phyloP scores from a whole-genome alignment of 2,329 filamentous ascomycete genomes.

The Fusarium duplospermum region DNA sequence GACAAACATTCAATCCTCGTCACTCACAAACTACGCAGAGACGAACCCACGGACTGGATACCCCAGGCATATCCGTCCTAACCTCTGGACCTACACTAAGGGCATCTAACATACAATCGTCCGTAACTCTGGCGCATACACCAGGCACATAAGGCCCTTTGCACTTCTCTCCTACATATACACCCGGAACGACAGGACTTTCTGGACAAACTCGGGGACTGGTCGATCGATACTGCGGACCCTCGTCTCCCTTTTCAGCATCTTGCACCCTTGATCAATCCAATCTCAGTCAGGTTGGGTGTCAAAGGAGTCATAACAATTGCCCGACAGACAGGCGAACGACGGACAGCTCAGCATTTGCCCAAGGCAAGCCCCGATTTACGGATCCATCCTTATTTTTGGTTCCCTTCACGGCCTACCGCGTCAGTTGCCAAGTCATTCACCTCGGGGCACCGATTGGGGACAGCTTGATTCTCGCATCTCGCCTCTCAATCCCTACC shows the following conservation, averaged over 20 bases:
- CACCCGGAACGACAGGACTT: constrained; percentile 15
- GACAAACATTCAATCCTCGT: not conserved
- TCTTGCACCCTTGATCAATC: constrained; percentile 19
- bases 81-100: constrained; percentile 5
- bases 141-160: constrained; percentile 11
- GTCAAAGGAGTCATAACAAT: constrained; percentile 25
- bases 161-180: constrained; percentile 12
- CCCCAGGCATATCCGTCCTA: constrained; percentile 2
- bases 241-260: constrained; percentile 12
- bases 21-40: constrained; percentile 1
- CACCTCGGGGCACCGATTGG: constrained; percentile 27
- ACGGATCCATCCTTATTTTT: constrained; percentile 19
- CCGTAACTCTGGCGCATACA: constrained; percentile 4
- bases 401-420: constrained; percentile 16
- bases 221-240: constrained; percentile 22
- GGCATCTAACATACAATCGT: constrained; percentile 17
- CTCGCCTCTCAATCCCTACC: constrained; percentile 34
- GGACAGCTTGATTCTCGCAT: constrained; percentile 32
- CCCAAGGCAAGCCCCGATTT: constrained; percentile 21
- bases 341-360: constrained; percentile 32
- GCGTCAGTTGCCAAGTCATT: not conserved
- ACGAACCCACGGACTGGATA: constrained; percentile 2
- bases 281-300: constrained; percentile 27
- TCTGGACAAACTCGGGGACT: constrained; percentile 19
- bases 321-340: constrained; percentile 32